Conservation (phyloP, 192 early-diverging fungal species). For the Mortierella claussenii region DNA sequence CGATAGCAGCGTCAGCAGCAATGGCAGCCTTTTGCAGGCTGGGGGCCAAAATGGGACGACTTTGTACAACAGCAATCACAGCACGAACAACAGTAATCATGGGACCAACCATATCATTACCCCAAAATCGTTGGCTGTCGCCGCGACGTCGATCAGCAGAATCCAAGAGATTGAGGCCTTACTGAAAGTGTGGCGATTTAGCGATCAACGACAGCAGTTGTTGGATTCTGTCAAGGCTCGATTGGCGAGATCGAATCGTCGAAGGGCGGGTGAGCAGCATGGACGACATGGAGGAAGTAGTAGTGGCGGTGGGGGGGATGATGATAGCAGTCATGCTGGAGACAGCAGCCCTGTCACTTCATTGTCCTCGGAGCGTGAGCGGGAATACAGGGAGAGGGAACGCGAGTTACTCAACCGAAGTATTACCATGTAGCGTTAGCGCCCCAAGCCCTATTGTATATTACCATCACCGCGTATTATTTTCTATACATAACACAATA, state of each 20-base stretch:
- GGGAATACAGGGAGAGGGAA: no score
- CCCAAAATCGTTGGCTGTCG: slow-evolving; percentile 32
- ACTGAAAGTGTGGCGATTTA: slow-evolving; percentile 44
- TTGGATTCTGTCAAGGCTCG: slow-evolving; percentile 42
- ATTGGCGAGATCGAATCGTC: slow-evolving; percentile 28
- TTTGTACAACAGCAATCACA: background rate
- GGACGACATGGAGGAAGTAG: slow-evolving; percentile 14
- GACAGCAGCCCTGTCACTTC: slow-evolving; percentile 40
- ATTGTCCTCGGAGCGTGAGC: slow-evolving; percentile 32
- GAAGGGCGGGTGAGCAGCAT: slow-evolving; percentile 2
- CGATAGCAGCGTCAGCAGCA: slow-evolving; percentile 41
- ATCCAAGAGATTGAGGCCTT: slow-evolving; percentile 44
- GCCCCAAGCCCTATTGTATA: background rate
- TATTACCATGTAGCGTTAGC: slow-evolving; percentile 21
- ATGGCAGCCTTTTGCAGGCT: slow-evolving; percentile 7
- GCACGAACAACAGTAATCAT: background rate
- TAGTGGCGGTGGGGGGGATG: slow-evolving; percentile 1
- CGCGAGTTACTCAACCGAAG: slow-evolving; percentile 16
- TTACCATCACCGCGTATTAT: no score
- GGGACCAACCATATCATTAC: slow-evolving; percentile 18
- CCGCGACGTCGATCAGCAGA: slow-evolving; percentile 27
- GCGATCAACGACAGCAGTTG: slow-evolving; percentile 37
- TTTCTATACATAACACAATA: no score
- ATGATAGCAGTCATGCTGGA: slow-evolving; percentile 2
- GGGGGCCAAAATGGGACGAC: no score